phyloP scores from a whole-genome alignment of 2,329 filamentous ascomycete genomes.

The Colletotrichum horii region DNA sequence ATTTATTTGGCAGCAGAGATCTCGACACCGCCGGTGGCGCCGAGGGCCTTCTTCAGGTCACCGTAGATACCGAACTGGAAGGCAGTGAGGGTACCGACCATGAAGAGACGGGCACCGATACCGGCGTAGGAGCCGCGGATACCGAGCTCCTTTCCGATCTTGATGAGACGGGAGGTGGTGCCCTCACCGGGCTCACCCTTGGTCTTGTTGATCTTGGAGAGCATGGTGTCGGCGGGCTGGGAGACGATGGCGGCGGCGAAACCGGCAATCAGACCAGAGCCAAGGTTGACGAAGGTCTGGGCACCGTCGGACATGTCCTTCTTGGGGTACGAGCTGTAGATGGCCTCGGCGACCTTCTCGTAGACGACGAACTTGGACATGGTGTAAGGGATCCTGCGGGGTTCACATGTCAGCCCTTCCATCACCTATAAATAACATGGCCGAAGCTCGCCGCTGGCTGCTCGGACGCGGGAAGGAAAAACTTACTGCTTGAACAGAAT shows the following conservation, averaged over 20 bases:
- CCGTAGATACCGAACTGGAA: conserved; percentile 92
- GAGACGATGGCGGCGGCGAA: conserved; percentile 88
- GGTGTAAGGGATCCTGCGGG: conserved; percentile 80
- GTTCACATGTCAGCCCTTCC: not conserved
- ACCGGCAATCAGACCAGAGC: conserved; percentile 59
- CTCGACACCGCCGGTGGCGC: conserved; percentile 78
- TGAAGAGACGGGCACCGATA: conserved; percentile 74
- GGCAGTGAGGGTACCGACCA: conserved; percentile 75
- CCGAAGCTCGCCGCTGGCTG: not conserved
- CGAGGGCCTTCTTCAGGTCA: conserved; percentile 63
- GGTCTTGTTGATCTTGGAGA: conserved; percentile 96
- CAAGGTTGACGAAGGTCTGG: conserved; percentile 84
- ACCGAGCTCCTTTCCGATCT: conserved; percentile 88
- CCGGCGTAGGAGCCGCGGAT: conserved; percentile 78
- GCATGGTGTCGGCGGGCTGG: conserved; percentile 92
- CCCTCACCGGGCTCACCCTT: conserved; percentile 86
- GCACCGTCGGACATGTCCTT: conserved; percentile 66
- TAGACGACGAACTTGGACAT: conserved; percentile 95
- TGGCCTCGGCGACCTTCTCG: conserved; percentile 82
- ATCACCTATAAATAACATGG: not conserved
- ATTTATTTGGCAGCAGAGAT: conserved; percentile 54
- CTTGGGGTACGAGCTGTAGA: conserved; percentile 77
- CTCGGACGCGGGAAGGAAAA: not conserved
- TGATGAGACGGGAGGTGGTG: conserved; percentile 79
- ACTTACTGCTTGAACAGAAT: conserved; percentile 82